Conservation (phyloP, 2,329 filamentous ascomycete species). For the Ophiostoma piceae region DNA sequence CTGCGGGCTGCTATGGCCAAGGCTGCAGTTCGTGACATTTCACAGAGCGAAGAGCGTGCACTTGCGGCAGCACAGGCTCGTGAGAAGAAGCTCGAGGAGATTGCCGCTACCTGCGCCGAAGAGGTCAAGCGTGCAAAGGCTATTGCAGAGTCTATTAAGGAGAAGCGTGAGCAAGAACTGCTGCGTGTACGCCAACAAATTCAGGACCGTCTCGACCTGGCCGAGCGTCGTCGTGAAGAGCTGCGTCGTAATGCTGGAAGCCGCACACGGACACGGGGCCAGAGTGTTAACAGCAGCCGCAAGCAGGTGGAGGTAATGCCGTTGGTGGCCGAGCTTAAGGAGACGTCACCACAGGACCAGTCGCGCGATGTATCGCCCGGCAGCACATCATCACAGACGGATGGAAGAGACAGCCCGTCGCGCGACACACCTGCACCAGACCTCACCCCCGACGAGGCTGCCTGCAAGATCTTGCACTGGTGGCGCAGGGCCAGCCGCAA, state of each 20-base stretch:
- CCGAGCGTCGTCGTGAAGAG: slow-evolving; percentile 65
- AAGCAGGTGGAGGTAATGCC: slow-evolving; percentile 47
- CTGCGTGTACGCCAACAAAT: slow-evolving; percentile 66
- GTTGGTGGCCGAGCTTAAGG: slow-evolving; percentile 47
- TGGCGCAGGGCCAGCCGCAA: slow-evolving; percentile 59
- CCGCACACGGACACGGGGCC: slow-evolving; percentile 44
- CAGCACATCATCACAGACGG: background rate
- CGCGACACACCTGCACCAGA: slow-evolving; percentile 29
- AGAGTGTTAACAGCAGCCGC: slow-evolving; percentile 45
- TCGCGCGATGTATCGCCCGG: background rate
- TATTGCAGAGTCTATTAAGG: slow-evolving; percentile 75
- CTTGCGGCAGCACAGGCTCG: slow-evolving; percentile 71
- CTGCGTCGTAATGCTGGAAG: slow-evolving; percentile 53
- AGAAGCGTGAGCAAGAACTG: slow-evolving; percentile 70
- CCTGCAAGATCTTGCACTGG: slow-evolving; percentile 60
- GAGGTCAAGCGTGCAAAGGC: slow-evolving; percentile 79
- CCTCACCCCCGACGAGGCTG: slow-evolving; percentile 50
- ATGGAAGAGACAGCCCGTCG: background rate
- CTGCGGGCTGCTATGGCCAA: slow-evolving; percentile 69
- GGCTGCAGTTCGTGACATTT: slow-evolving; percentile 58
- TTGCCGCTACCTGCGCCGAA: slow-evolving; percentile 73
- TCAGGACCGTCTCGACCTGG: slow-evolving; percentile 74
- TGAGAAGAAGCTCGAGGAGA: slow-evolving; percentile 75
- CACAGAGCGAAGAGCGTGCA: slow-evolving; percentile 68
- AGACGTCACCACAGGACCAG: slow-evolving; percentile 33